Conservation (phyloP, 306 rosid species). For the Nissolia schottii region DNA sequence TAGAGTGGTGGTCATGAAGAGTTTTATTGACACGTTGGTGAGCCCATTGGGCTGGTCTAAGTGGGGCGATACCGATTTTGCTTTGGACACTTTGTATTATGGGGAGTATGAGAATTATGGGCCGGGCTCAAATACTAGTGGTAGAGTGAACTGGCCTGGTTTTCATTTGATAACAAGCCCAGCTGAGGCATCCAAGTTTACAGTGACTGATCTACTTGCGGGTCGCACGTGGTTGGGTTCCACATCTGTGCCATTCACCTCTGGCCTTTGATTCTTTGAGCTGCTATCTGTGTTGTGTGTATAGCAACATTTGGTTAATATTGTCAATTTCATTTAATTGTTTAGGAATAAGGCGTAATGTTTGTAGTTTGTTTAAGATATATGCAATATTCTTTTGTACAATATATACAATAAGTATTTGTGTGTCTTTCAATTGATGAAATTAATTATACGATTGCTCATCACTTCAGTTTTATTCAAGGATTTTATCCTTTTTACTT, state of each 20-base stretch:
- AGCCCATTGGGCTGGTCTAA: conserved; percentile 73
- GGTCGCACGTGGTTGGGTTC: conserved; percentile 67
- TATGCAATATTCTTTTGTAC: conserved; percentile 27
- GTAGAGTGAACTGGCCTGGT: conserved; percentile 62
- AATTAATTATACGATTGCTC: background rate
- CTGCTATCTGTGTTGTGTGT: background rate
- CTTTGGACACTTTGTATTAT: conserved; percentile 46
- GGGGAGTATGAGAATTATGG: conserved; percentile 69
- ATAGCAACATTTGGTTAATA: background rate
- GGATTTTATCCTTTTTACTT: background rate
- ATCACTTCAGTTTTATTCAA: background rate
- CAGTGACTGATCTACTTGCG: conserved; percentile 51
- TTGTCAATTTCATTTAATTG: background rate
- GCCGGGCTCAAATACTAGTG: conserved; percentile 48
- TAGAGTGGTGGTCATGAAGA: conserved; percentile 50
- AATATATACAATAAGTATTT: background rate
- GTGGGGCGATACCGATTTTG: conserved; percentile 47
- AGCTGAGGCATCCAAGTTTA: conserved; percentile 45
- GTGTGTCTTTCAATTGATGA: background rate
- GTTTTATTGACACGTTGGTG: conserved; percentile 49
- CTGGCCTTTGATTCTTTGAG: conserved; percentile 35
- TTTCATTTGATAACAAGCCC: conserved; percentile 53
- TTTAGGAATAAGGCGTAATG: background rate
- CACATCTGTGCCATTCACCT: conserved; percentile 61
- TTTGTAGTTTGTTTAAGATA: background rate